Base-by-base conservation (phyloP, 192 early-diverging fungal species). In the Ambispora gerdemannii region DNA sequence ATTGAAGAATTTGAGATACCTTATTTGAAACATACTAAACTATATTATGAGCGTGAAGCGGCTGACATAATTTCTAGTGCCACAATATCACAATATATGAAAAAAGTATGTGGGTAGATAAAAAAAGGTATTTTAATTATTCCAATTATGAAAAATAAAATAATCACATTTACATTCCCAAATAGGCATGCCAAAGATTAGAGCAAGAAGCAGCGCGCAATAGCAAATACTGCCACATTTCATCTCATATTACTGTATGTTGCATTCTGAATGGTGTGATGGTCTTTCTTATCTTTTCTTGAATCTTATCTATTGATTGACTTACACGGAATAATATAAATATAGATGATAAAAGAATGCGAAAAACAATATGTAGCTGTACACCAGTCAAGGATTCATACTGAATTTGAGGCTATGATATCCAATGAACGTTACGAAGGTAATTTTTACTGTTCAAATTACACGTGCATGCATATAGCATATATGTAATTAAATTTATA, bases 1-100 rank as follows among this genome's bases (percentile, higher is more conserved):
- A 82, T 90, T 24, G 88, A 92, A 56, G 87, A 90, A 66, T 95
- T 91, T 75, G 93, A 95, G 76, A 75, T 75, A 47, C 82, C 85
- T 4, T 92, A 91, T 63, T 68, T 95, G 32, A 78, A 81, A 2
- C 77, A 86, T 31, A 91, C 89, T 0, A 80, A 79, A 51, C 64
- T 62, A 8, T 95, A 92, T 75, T 93, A 95, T 78, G 80, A 77
- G 35, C 63, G 75, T 3, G 93, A 92, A 69, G 86, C 91, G 6
- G 85, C 77, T 11, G 63, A 70, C 27, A 75, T 83, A 28, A 79
- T 93, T 20, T 72, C 88, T 0, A 78, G 72, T 30, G 71, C 79
- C 22, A 74, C 75, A 3, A 88, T 93, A 20, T 90, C 89, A 6
- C 71, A 77, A n/a, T 95, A 88, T 70, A 90, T 94, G 87, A 79